Percentiles rank a stretch among this genome's conserved stretches.
Evolutionary conservation across 148 eudicot species (phyloP).

Genomic region (Cornus suecica): DNA sequence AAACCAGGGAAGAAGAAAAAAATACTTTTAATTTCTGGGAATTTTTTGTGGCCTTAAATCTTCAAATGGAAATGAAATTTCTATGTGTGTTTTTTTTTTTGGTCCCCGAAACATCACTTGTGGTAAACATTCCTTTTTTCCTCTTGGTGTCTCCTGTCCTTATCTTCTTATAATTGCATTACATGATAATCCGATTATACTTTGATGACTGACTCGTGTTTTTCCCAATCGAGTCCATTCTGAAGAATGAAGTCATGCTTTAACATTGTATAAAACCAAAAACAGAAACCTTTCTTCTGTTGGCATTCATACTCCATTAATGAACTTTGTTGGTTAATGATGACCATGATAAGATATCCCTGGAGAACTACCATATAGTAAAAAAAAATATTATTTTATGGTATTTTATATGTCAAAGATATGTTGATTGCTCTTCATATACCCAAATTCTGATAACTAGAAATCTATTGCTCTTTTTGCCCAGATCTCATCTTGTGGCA

Average conservation of each 20-base stretch:
- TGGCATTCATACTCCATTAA: neutral
- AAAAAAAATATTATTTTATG: no score
- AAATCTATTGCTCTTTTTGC: constrained; percentile 13
- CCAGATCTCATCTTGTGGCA: constrained; percentile 78
- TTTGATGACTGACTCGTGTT: neutral
- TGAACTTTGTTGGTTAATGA: no score
- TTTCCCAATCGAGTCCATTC: neutral
- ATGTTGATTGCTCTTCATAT: neutral
- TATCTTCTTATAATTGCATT: neutral
- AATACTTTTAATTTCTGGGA: neutral
- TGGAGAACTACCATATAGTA: no score
- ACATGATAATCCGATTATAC: neutral
- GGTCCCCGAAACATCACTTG: neutral
- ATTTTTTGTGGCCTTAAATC: neutral
- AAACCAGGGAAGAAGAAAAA: neutral
- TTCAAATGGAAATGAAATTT: no score
- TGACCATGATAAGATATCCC: no score
- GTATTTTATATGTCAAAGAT: no score
- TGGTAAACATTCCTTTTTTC: neutral
- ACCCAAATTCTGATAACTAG: neutral
- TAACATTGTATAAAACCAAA: neutral
- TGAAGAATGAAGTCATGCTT: neutral
- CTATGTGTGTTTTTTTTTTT: no score
- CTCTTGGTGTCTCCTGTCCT: neutral
- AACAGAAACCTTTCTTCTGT: neutral